Evolutionary conservation across 495 filamentous ascomycete genomes (phyloP).

Genomic region (Lasiosphaeria miniovina): DNA sequence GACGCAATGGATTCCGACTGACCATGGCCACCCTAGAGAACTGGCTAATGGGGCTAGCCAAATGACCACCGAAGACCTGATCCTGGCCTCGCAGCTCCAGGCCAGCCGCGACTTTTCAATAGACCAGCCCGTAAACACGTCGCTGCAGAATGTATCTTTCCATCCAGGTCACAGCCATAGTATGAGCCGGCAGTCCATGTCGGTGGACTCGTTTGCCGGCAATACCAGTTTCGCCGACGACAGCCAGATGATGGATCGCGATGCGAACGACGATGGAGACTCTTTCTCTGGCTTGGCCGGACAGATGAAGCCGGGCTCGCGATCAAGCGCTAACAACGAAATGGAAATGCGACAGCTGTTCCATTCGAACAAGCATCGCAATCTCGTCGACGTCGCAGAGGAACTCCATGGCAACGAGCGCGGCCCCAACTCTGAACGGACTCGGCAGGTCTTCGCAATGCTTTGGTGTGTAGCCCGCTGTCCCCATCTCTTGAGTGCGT

Average conservation of each 20-base stretch:
- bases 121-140: conserved; percentile 50
- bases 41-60: conserved; percentile 31
- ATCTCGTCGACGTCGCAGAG: conserved; percentile 75
- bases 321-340: conserved; percentile 80
- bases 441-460: conserved; percentile 97
- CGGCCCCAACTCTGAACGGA: conserved; percentile 81
- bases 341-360: conserved; percentile 86
- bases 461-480: conserved; percentile 67
- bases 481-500: not conserved
- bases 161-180: conserved; percentile 43
- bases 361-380: conserved; percentile 67
- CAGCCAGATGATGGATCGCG: conserved; percentile 63
- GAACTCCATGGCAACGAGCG: conserved; percentile 64
- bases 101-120: conserved; percentile 48
- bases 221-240: conserved; percentile 66
- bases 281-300: conserved; percentile 52
- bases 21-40: conserved; percentile 46
- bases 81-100: conserved; percentile 58
- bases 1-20: conserved; percentile 51
- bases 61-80: conserved; percentile 65
- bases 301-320: conserved; percentile 56
- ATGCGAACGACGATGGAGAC: conserved; percentile 65
- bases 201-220: conserved; percentile 50
- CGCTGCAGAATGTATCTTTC: conserved; percentile 48
- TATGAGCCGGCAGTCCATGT: conserved; percentile 51